Conservation (phyloP, 2,329 filamentous ascomycete species). For the Rutstroemia sp. region DNA sequence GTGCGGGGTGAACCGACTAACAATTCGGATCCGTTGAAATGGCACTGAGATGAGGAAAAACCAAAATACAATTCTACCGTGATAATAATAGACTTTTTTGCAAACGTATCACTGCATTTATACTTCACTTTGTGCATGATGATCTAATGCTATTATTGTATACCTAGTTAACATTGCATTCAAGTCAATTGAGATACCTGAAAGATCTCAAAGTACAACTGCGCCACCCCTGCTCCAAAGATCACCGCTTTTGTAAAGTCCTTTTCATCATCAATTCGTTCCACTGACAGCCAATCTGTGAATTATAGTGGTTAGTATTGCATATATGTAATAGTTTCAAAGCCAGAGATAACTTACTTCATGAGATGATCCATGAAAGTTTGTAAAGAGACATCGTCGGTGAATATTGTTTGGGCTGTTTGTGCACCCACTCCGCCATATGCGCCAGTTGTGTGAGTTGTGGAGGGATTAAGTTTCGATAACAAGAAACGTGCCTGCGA, state of each 20-base stretch:
- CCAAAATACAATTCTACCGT: too few species aligned
- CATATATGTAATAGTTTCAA: constrained; percentile 13
- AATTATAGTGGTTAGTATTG: constrained; percentile 12
- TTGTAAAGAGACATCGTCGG: constrained; percentile 93
- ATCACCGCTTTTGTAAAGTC: constrained; percentile 4
- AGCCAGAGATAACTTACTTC: constrained; percentile 60
- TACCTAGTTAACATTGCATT: constrained; percentile 9
- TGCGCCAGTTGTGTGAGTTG: constrained; percentile 86
- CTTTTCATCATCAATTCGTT: constrained; percentile 41
- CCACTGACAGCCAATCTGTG: constrained; percentile 53
- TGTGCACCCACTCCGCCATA: constrained; percentile 82
- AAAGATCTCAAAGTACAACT: constrained; percentile 5
- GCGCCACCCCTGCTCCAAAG: constrained; percentile 5
- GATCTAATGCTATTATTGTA: constrained; percentile 10
- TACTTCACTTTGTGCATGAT: background rate
- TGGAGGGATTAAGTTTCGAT: constrained; percentile 95
- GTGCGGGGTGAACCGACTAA: too few species aligned
- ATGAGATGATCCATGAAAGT: constrained; percentile 99
- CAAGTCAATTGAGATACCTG: constrained; percentile 2
- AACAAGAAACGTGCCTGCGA: constrained; percentile 96
- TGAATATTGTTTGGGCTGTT: constrained; percentile 96
- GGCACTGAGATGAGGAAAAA: too few species aligned
- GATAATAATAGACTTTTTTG: too few species aligned
- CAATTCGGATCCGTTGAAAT: too few species aligned
- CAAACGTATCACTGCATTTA: background rate